Evolutionary conservation across 108 stramenopile species (phyloP).

Genomic region (Poteriospumella lacustris): DNA sequence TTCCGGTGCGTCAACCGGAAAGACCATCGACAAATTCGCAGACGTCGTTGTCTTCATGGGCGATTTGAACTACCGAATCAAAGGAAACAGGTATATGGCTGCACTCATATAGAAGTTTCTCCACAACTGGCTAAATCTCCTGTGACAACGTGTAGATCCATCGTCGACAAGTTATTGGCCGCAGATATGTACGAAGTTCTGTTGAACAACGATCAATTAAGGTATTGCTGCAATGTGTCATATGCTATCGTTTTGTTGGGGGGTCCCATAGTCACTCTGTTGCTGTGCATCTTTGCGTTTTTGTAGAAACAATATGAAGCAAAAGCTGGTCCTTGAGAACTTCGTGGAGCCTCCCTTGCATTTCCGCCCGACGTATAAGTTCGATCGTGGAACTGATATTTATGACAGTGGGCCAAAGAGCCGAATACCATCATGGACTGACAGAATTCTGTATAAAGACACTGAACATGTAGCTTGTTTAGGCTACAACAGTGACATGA

Average conservation of each 20-base stretch:
- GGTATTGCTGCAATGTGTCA: conserved; percentile 17
- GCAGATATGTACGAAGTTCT: conserved; percentile 58
- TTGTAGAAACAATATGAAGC: conserved; percentile 49
- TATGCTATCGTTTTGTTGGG: too few species aligned
- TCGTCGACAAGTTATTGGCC: conserved; percentile 11
- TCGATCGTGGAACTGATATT: conserved; percentile 46
- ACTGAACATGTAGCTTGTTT: neutral
- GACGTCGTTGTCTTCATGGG: conserved; percentile 50
- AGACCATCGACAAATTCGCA: neutral
- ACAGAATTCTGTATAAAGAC: conserved; percentile 34
- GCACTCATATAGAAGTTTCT: conserved; percentile 23
- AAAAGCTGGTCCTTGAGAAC: conserved; percentile 41
- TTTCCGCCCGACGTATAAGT: conserved; percentile 61
- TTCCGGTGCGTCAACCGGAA: too few species aligned
- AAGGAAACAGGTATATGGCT: conserved; percentile 31
- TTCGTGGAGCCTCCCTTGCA: conserved; percentile 47
- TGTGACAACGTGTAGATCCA: neutral
- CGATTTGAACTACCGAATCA: conserved; percentile 61
- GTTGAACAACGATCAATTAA: conserved; percentile 63
- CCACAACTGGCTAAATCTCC: neutral
- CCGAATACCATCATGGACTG: conserved; percentile 52
- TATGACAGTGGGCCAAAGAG: conserved; percentile 53
- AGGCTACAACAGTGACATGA: neutral
- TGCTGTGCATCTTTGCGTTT: too few species aligned
- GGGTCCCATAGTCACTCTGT: too few species aligned